Conservation (phyloP, 805 yeast species). For the Priceomyces castillae region DNA sequence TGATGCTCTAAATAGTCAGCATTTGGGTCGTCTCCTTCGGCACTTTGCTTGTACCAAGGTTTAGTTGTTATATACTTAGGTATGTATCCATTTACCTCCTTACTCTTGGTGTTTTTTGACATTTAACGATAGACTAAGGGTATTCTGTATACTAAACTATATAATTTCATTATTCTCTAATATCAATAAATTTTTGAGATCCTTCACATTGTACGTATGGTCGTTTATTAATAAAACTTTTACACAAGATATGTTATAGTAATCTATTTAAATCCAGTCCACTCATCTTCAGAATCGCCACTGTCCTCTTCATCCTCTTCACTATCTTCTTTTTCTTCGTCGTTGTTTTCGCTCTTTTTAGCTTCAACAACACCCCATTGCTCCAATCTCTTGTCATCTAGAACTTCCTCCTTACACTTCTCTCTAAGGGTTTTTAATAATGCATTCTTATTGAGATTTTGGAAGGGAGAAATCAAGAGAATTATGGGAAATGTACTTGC, state of each 20-base stretch:
- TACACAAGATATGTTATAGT: conserved; percentile 2
- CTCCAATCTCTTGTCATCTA: conserved; percentile 59
- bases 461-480: conserved; percentile 59
- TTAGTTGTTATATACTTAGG: conserved; percentile 38
- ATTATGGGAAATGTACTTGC: conserved; percentile 51
- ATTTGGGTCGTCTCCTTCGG: conserved; percentile 33
- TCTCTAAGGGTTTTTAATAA: conserved; percentile 61
- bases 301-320: conserved; percentile 8
- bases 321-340: conserved; percentile 12
- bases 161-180: not conserved
- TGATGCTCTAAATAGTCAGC: conserved; percentile 56
- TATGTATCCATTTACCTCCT: conserved; percentile 27
- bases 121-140: not conserved
- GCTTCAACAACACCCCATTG: conserved; percentile 57
- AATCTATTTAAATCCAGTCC: conserved; percentile 31
- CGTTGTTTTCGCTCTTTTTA: conserved; percentile 21
- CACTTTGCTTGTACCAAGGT: conserved; percentile 38
- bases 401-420: conserved; percentile 63
- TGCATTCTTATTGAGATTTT: conserved; percentile 45
- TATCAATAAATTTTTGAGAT: not conserved
- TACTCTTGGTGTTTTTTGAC: conserved; percentile 10
- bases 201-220: not conserved
- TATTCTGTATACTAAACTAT: not conserved
- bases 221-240: not conserved
- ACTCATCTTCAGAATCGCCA: conserved; percentile 23